Evolutionary conservation across 495 filamentous ascomycete species (phyloP).

Genomic region (Lasiosphaeria miniovina): DNA sequence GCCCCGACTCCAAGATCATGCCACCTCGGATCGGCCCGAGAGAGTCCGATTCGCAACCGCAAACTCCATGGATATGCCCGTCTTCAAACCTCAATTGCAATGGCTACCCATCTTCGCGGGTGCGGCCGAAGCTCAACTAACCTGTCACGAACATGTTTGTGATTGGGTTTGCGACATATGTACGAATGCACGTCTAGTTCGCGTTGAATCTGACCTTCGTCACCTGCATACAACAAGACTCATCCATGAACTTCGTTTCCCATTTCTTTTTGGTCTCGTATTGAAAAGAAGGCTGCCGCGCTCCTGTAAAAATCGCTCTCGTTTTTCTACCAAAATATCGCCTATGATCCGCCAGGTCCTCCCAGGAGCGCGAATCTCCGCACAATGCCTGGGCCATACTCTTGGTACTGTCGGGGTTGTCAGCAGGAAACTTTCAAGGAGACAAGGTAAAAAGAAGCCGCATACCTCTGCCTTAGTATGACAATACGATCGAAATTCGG

Average conservation of each 20-base stretch:
- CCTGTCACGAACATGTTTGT: neutral
- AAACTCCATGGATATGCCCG: neutral
- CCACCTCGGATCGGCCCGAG: constrained; percentile 1
- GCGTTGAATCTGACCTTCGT: constrained; percentile 1
- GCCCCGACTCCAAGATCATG: neutral
- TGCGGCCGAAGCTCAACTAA: neutral
- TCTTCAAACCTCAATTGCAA: neutral
- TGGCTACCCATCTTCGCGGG: neutral
- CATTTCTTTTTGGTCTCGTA: constrained; percentile 20
- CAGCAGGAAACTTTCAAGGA: constrained; percentile 11
- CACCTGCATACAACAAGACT: neutral
- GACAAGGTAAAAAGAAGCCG: neutral
- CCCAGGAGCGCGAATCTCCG: constrained; percentile 91
- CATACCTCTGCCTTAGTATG: constrained; percentile 85
- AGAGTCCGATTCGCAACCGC: neutral
- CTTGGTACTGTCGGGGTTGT: constrained; percentile 65
- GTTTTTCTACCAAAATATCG: constrained; percentile 21
- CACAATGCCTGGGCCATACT: constrained; percentile 92
- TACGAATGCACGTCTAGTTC: neutral
- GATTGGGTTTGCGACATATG: neutral
- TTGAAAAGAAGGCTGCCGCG: constrained; percentile 13
- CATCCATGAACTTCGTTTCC: constrained; percentile 8
- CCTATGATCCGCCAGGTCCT: constrained; percentile 71
- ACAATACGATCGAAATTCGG: constrained; percentile 98
- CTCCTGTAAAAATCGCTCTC: constrained; percentile 17